Conservation (phyloP, 169 alveolate species). For the Cytauxzoon felis region DNA sequence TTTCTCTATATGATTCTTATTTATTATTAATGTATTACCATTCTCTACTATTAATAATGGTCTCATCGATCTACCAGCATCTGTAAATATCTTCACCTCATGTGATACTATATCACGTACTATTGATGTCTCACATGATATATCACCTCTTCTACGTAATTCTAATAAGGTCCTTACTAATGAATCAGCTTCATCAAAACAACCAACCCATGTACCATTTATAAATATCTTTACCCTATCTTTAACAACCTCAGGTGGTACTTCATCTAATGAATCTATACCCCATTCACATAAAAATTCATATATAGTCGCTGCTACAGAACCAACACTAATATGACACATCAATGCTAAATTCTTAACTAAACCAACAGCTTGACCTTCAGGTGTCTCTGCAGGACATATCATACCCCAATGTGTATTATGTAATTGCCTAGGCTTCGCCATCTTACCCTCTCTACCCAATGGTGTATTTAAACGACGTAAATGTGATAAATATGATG, state of each 20-base stretch:
- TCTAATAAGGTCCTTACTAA: conserved; percentile 81
- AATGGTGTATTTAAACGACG: conserved; percentile 98
- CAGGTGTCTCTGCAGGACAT: conserved; percentile 99
- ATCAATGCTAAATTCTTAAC: conserved; percentile 98
- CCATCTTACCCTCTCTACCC: conserved; percentile 97
- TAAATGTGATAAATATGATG: conserved; percentile 96
- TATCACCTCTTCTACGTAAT: conserved; percentile 88
- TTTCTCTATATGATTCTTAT: conserved; percentile 74
- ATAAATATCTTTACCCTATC: conserved; percentile 90
- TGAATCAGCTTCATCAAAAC: conserved; percentile 88
- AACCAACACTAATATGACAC: conserved; percentile 96
- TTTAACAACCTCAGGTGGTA: conserved; percentile 84
- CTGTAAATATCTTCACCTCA: conserved; percentile 95
- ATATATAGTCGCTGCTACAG: conserved; percentile 79
- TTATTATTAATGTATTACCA: conserved; percentile 79
- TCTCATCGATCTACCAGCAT: conserved; percentile 98
- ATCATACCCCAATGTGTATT: conserved; percentile 99
- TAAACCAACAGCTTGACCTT: conserved; percentile 99
- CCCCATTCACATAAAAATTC: conserved; percentile 88
- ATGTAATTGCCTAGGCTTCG: conserved; percentile 99
- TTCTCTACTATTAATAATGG: conserved; percentile 95
- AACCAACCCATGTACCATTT: conserved; percentile 97
- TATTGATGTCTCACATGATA: conserved; percentile 93
- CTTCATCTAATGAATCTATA: conserved; percentile 83
- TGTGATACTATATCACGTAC: conserved; percentile 89